phyloP scores from a whole-genome alignment of 495 filamentous ascomycete species.

The Tuber microsphaerosporum region DNA sequence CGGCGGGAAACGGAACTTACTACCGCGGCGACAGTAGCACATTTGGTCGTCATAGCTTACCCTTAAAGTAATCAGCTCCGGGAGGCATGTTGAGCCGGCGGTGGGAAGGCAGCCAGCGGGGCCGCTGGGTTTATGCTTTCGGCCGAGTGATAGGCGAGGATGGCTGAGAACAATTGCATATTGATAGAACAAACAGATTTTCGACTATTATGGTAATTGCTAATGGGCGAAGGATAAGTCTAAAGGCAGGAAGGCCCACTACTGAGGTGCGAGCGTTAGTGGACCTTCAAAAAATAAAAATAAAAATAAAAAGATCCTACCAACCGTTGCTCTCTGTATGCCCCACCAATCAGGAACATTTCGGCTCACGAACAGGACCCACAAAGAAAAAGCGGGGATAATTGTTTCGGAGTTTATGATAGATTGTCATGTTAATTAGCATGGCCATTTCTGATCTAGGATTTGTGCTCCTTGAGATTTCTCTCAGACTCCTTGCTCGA shows the following conservation, averaged over 20 bases:
- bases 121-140: conserved; percentile 15
- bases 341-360: not conserved
- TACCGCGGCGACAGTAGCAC: conserved; percentile 18
- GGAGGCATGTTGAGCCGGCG: conserved; percentile 18
- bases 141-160: conserved; percentile 12
- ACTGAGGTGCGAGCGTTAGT: not conserved
- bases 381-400: not conserved
- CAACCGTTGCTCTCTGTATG: not conserved
- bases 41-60: conserved; percentile 44
- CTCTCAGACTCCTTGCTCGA: no score
- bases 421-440: not conserved
- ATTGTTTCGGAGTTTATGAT: not conserved
- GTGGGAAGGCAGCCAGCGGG: conserved; percentile 28
- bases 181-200: not conserved
- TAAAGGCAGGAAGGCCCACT: not conserved
- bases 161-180: not conserved
- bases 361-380: not conserved
- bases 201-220: not conserved
- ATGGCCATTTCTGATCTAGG: not conserved
- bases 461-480: no score
- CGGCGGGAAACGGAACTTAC: no score
- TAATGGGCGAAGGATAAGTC: no score
- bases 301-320: not conserved
- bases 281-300: not conserved
- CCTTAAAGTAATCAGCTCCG: conserved; percentile 16